Evolutionary conservation across 306 rosid species (phyloP).

Genomic region (Vigna trinervia): DNA sequence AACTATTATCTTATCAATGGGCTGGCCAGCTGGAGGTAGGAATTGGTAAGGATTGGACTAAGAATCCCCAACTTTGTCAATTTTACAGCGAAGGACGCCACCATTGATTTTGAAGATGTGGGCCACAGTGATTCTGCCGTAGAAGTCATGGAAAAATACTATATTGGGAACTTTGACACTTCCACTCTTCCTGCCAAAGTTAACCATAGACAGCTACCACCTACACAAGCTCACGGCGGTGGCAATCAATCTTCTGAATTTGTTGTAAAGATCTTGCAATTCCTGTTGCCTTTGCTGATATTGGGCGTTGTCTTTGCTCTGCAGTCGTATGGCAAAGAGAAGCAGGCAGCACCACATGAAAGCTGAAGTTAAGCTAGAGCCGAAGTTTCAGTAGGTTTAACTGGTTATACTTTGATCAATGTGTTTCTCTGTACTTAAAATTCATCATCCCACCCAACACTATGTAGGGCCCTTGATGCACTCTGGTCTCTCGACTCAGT

Average conservation of each 20-base stretch:
- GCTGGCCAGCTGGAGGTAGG: neutral
- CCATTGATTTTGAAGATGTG: conserved; percentile 78
- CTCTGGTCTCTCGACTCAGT: conserved; percentile 8
- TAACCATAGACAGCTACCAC: conserved; percentile 31
- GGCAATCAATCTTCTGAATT: conserved; percentile 48
- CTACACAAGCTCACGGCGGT: conserved; percentile 33
- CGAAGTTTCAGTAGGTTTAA: neutral
- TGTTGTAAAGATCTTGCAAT: conserved; percentile 52
- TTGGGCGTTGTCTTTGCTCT: conserved; percentile 61
- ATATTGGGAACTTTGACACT: conserved; percentile 62
- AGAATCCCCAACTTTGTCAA: conserved; percentile 8
- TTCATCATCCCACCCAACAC: conserved; percentile 2
- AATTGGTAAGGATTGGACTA: neutral
- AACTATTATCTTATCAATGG: neutral
- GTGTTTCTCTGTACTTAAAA: conserved; percentile 13
- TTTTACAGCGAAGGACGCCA: conserved; percentile 72
- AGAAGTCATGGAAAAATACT: conserved; percentile 67
- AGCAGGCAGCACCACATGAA: conserved; percentile 28
- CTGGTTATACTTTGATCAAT: conserved; percentile 24
- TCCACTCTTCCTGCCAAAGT: conserved; percentile 57
- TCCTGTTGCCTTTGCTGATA: conserved; percentile 64
- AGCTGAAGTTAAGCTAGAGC: conserved; percentile 7
- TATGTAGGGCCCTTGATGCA: conserved; percentile 5
- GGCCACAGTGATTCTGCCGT: conserved; percentile 72
- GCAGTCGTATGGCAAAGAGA: conserved; percentile 56